Base-by-base conservation (phyloP, 495 filamentous ascomycete genomes). In the Tuber microsphaerosporum region DNA sequence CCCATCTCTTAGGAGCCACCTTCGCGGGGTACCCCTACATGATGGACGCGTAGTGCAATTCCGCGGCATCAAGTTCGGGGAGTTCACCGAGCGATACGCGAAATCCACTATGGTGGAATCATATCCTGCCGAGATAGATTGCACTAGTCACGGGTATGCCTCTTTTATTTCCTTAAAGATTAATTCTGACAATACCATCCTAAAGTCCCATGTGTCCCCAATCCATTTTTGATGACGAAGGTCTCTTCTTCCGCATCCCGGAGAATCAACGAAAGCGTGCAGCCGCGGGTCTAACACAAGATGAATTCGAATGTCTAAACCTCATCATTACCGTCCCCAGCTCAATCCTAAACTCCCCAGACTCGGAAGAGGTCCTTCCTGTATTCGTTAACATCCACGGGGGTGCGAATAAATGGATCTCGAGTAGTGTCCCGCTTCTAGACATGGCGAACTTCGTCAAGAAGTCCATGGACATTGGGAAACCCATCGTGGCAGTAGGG, bases 401-500 rank as follows among this genome's bases (percentile, higher is more conserved):
- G 10, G 51, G 51, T 9, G 51, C 51, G n/a, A 61, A 61, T 31
- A 61, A 61, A 26, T 61, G 51, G 51, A 61, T 61, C 51, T 61
- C 51, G 9, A 16, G 51, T 22, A 61, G 51, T 61, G 51, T 31
- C n/a, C 51, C 51, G 12, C 51, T 61, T n/a, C 5, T 31, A 31
- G 51, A 61, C 14, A 61, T 61, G 51, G n/a, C 51, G n/a, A 61
- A 61, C 51, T 61, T 61, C 12, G 51, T 61, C 51, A 61, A 31
- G n/a, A 61, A 31, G n/a, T 61, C 51, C 41, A 37, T 74, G 16
- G 75, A 69, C 17, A 77, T 77, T 14, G 45, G 71, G 1, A 77
- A 74, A 43, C 77, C 75, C 14, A 70, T 79, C 7, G 37, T 79
- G 8, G 72, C 44, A 10, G 72, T 79, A 12, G 77, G 61, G 14